phyloP scores from a whole-genome alignment of 2,329 filamentous ascomycete genomes.

The Penicillium carneum region DNA sequence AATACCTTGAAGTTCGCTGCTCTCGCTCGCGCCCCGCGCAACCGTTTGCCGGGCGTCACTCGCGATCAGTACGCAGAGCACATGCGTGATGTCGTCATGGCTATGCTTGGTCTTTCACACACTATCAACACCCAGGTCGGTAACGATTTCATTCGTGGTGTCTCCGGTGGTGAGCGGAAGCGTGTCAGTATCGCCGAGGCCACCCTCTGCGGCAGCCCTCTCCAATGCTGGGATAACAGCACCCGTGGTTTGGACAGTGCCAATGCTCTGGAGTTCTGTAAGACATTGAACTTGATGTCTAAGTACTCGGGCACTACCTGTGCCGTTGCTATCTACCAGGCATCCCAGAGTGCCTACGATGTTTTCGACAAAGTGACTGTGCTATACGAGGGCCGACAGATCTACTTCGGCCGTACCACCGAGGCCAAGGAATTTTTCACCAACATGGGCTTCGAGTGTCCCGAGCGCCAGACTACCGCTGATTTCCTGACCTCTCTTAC shows the following conservation, averaged over 20 bases:
- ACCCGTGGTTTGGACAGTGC: conserved; percentile 62
- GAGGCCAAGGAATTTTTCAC: conserved; percentile 72
- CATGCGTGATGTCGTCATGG: conserved; percentile 57
- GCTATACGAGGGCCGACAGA: conserved; percentile 77
- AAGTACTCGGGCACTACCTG: conserved; percentile 59
- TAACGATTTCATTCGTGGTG: conserved; percentile 67
- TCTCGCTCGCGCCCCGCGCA: conserved; percentile 63
- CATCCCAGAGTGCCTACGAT: conserved; percentile 59
- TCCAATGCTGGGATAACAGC: conserved; percentile 59
- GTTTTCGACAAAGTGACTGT: conserved; percentile 76
- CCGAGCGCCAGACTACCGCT: conserved; percentile 71
- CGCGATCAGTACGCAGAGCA: conserved; percentile 55
- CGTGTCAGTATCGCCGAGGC: conserved; percentile 68
- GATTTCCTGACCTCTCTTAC: conserved; percentile 77
- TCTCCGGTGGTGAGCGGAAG: conserved; percentile 68
- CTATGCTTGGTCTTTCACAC: conserved; percentile 57
- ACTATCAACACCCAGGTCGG: conserved; percentile 59
- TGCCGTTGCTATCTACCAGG: conserved; percentile 65
- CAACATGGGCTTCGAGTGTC: conserved; percentile 73
- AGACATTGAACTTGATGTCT: conserved; percentile 59
- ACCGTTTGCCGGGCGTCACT: conserved; percentile 49
- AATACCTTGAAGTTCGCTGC: conserved; percentile 82
- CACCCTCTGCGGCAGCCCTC: conserved; percentile 55
- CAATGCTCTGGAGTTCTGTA: conserved; percentile 65
- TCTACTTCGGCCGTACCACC: conserved; percentile 73